Base-by-base conservation (phyloP, 768 basidiomycete species). In the Hypsizygus marmoreus region DNA sequence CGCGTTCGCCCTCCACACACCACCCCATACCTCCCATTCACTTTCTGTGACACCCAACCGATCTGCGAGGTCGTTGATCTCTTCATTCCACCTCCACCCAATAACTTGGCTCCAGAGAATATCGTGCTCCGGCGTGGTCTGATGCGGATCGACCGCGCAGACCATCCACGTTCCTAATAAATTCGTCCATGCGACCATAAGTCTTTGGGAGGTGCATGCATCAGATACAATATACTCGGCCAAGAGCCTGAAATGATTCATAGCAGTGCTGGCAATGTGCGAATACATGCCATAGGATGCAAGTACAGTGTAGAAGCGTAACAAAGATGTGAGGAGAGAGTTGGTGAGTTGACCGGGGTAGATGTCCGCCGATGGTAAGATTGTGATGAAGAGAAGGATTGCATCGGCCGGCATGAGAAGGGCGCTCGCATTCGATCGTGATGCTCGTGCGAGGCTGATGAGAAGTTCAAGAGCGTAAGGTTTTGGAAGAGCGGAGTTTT, bases 61-160 rank as follows among this genome's bases (percentile, higher is more conserved):
- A 3, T 57, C 54, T 44, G 68, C 59, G 45, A 77, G 48, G 36
- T 67, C 68, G n/a, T 76, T 57, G 6, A 84, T 55, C 23, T 86
- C 82, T 0, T 74, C 72, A 13, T 69, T 73, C 89, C 92, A 95
- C 0, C 74, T 81, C 82, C 87, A 89, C 2, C 80, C 83, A n/a
- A 72, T 66, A 8, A 95, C 71, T 57, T 93, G 91, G 44, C 85
- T 90, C 95, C 95, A 98, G 7, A 88, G 66, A 38, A 97, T 82
- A 42, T 90, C 91, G 64, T 98, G 95, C 6, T 73, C 75, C 0
- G 92, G 92, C 2, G 83, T 87, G 6, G 92, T 95, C 43, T 76
- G 73, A 60, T 98, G 95, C 5, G 95, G 95, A 58, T 98, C 88
- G n/a, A 81, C 77, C 0, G 93, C 91, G 54, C 91, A 95, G 3